Evolutionary conservation across 1,284 basidiomycete genomes (phyloP).

Genomic region (Marasmius fiardii): DNA sequence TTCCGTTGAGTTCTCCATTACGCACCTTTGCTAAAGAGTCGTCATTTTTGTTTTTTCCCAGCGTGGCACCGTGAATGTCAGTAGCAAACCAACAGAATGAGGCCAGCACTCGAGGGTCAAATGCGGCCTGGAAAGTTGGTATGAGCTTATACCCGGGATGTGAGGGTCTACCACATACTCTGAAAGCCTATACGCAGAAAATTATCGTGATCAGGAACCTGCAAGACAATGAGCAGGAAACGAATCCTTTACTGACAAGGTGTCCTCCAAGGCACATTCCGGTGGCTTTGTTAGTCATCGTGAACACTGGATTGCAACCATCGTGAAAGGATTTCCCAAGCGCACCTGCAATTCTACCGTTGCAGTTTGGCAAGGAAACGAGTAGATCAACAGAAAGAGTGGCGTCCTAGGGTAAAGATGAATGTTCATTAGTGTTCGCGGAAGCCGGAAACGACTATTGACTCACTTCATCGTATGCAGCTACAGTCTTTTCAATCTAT

Average conservation of each 20-base stretch:
- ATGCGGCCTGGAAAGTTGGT: conserved; percentile 59
- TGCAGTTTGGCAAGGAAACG: conserved; percentile 73
- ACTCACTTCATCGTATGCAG: conserved; percentile 79
- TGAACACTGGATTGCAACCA: conserved; percentile 3
- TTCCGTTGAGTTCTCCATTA: conserved; percentile 71
- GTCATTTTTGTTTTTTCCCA: conserved; percentile 83
- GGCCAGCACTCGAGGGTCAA: conserved; percentile 80
- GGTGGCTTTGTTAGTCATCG: conserved; percentile 48
- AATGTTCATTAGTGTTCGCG: background rate
- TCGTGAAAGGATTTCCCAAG: conserved; percentile 4
- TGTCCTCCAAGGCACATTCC: conserved; percentile 88
- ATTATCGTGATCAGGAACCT: conserved; percentile 2
- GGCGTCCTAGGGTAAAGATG: conserved; percentile 54
- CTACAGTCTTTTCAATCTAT: conserved; percentile 81
- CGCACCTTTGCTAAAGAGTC: conserved; percentile 70
- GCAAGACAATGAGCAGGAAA: background rate
- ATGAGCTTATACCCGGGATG: conserved; percentile 2
- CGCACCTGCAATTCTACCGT: conserved; percentile 81
- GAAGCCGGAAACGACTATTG: background rate
- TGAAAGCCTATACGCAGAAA: conserved; percentile 45
- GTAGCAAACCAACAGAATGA: conserved; percentile 94
- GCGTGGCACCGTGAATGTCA: conserved; percentile 81
- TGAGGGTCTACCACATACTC: conserved; percentile 34
- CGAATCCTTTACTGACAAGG: conserved; percentile 44
- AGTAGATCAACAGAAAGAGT: conserved; percentile 76